Evolutionary conservation across 2,329 filamentous ascomycete species (phyloP), one percentile per base, ranked within the genome.

Genomic region (Colletotrichum incanum): DNA sequence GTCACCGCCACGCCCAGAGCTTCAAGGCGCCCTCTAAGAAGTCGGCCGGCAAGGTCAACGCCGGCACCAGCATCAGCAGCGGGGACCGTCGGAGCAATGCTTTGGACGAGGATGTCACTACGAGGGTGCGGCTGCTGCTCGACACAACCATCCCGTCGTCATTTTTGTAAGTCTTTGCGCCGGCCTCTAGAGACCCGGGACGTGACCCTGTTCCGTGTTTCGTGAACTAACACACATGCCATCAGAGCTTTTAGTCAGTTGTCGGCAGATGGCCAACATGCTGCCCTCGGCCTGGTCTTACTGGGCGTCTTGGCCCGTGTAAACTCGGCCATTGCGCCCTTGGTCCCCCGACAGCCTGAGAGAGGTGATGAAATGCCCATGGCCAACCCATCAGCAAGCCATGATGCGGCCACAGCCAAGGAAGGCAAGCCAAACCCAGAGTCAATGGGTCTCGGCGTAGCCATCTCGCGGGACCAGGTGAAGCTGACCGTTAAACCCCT

Each of bases 221-320:
- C n/a, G 20, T n/a, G 7, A 37, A 49, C 49, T 63, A 28, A 71
- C 37, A 65, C 7, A 47, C 11, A 28, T 31, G 18, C 20, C 26
- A 14, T 61, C 67, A 91, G 89, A 6, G 83, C 89, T 1, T 95
- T 96, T 79, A 91, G 91, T 1, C 92, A 91, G 74, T 83, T 96
- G 52, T 84, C 92, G 4, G 91, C 91, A 23, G 93, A 95, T 79
- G 89, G 88, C 43, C 93, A 94, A 77, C 93, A 93, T 80, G 90
- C 93, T 2, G 85, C 90, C 5, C 85, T 96, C 3, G 94, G 93
- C 5, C 84, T 94, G 26, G 86, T 93, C 74, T 86, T 96, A 12
- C 79, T 95, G 56, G 90, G 88, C 26, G 82, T 89, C 1, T 82
- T 95, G 70, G 91, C 91, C 5, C 89, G 89, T 73, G 81, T 92